Conservation (phyloP, 2,329 filamentous ascomycete species). For the Daldinia sp. region DNA sequence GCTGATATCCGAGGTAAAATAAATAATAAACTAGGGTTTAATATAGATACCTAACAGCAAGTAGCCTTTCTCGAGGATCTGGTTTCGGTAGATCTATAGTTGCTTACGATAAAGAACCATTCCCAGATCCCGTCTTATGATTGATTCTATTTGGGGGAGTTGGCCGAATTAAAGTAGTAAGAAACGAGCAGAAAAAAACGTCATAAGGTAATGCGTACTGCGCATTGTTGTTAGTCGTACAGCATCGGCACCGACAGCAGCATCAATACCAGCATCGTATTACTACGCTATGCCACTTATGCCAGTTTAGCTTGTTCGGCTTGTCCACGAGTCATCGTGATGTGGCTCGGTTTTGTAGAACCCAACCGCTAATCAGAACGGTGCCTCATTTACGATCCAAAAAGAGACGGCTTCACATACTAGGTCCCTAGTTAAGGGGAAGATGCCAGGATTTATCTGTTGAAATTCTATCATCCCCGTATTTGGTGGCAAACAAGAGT, state of each 20-base stretch:
- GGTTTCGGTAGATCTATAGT: conserved; percentile 17
- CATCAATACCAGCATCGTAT: neutral
- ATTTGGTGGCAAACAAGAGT: neutral
- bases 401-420: neutral
- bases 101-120: conserved; percentile 17
- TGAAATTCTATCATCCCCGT: neutral
- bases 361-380: neutral
- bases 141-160: conserved; percentile 18
- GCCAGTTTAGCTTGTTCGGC: neutral
- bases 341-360: conserved; percentile 29
- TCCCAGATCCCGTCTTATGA: conserved; percentile 23
- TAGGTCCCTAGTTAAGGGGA: conserved; percentile 8
- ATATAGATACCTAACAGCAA: neutral
- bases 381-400: conserved; percentile 3
- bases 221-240: conserved; percentile 3
- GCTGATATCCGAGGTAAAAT: neutral
- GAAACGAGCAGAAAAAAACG: conserved; percentile 13
- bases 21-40: neutral
- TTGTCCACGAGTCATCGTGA: conserved; percentile 5
- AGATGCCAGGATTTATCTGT: neutral
- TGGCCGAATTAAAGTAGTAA: conserved; percentile 20
- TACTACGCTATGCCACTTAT: neutral
- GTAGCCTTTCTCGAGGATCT: conserved; percentile 12
- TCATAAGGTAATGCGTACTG: conserved; percentile 10
- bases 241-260: neutral